Evolutionary conservation across 2,329 filamentous ascomycete species (phyloP).

Genomic region (Calonectria leucothoes): DNA sequence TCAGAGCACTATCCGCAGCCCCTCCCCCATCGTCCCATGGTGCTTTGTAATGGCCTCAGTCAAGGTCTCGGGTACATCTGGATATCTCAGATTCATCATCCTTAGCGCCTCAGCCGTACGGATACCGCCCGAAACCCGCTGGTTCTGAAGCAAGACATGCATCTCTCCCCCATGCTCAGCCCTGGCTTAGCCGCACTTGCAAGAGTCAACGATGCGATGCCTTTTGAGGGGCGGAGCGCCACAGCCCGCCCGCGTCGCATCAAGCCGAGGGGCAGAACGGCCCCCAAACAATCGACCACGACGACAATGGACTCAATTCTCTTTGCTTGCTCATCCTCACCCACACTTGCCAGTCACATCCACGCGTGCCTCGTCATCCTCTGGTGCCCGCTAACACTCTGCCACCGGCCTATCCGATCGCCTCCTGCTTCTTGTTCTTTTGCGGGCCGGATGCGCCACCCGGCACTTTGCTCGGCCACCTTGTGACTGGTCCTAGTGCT

Average conservation of each 20-base stretch:
- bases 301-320: not conserved
- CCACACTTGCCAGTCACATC: not conserved
- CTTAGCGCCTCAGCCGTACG: not conserved
- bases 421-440: slow-evolving; percentile 11
- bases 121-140: not conserved
- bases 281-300: slow-evolving; percentile 15
- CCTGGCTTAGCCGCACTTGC: slow-evolving; percentile 12
- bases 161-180: slow-evolving; percentile 7
- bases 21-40: not conserved
- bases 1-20: not conserved
- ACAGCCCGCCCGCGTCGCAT: not conserved
- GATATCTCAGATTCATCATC: not conserved
- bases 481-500: slow-evolving; percentile 10
- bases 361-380: slow-evolving; percentile 16
- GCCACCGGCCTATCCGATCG: slow-evolving; percentile 11
- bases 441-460: slow-evolving; percentile 28
- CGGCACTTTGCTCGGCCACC: slow-evolving; percentile 13
- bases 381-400: not conserved
- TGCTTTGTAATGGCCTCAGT: not conserved
- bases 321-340: not conserved
- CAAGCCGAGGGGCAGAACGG: not conserved
- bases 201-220: not conserved
- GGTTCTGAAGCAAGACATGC: slow-evolving; percentile 13
- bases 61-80: not conserved
- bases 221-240: not conserved